phyloP scores from a whole-genome alignment of 2,329 filamentous ascomycete species.

The Fusarium begoniae region DNA sequence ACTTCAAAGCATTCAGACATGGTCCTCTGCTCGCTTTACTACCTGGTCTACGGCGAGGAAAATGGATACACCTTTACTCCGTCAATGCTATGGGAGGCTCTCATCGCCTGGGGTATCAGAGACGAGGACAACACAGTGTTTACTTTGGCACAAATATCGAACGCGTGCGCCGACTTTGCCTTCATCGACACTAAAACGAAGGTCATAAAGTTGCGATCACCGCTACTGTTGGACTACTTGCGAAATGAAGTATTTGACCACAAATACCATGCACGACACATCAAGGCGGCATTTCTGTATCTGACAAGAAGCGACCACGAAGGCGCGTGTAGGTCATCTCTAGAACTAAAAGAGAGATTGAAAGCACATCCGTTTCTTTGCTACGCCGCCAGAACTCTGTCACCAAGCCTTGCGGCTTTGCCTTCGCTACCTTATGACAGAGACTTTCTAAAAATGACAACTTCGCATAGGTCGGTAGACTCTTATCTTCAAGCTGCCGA shows the following conservation, averaged over 20 bases:
- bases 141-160: background rate
- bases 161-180: background rate
- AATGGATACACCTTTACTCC: background rate
- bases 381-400: background rate
- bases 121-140: background rate
- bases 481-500: slow-evolving; percentile 1
- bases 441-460: background rate
- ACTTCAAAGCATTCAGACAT: background rate
- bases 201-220: background rate
- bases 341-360: background rate
- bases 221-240: background rate
- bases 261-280: background rate
- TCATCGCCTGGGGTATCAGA: background rate
- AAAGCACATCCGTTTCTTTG: background rate
- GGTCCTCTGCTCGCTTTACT: background rate
- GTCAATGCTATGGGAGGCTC: background rate
- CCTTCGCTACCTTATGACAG: background rate
- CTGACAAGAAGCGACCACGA: background rate
- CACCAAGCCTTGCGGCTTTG: background rate
- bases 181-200: background rate
- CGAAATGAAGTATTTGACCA: background rate
- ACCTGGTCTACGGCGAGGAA: background rate
- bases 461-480: background rate
- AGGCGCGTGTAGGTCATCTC: background rate
- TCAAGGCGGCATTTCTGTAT: background rate